Evolutionary conservation across 441 rosid species (phyloP).

Genomic region (Erysimum cheiri): DNA sequence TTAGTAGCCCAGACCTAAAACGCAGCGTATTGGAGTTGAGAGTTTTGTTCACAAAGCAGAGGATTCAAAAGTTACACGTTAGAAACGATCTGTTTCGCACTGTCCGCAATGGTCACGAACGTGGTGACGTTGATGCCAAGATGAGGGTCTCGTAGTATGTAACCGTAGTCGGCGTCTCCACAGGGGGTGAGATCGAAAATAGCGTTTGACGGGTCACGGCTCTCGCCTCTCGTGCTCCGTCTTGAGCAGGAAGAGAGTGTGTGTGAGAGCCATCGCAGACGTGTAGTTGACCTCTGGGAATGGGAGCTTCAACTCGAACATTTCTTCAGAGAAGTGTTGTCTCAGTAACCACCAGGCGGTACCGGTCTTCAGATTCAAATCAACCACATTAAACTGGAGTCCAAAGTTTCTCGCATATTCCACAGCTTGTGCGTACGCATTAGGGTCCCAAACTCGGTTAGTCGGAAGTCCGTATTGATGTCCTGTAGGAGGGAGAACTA

Average conservation of each 20-base stretch:
- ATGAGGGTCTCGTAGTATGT: background rate
- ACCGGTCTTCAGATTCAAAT: background rate
- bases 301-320: constrained; percentile 9
- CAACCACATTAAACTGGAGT: background rate
- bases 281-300: background rate
- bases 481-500: background rate
- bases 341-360: background rate
- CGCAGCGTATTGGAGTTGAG: background rate
- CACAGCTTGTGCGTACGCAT: background rate
- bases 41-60: too few relatives aligned
- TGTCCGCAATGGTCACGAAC: background rate
- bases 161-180: background rate
- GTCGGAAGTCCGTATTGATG: background rate
- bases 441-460: background rate
- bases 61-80: constrained; percentile 1
- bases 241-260: background rate
- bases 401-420: background rate
- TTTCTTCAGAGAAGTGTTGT: background rate
- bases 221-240: background rate
- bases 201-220: background rate
- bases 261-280: background rate
- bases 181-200: background rate
- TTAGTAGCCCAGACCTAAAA: too few relatives aligned
- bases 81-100: background rate
- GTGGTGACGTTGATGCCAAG: background rate